Percentiles rank a stretch among this genome's conserved stretches.
Conservation (phyloP, 768 basidiomycete genomes). For the Suillus americanus region DNA sequence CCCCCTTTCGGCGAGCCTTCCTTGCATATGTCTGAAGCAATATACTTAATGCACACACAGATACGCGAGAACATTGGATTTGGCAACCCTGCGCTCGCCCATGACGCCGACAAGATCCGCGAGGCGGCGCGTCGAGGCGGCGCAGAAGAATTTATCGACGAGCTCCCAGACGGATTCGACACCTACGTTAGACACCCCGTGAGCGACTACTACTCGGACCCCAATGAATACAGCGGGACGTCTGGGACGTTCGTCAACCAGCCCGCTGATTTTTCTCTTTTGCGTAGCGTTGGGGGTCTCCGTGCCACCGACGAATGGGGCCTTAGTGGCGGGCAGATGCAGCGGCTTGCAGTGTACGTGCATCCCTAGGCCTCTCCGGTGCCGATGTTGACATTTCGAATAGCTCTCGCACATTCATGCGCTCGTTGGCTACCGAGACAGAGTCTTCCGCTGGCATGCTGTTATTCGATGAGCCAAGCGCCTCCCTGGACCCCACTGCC, state of each 20-base stretch:
- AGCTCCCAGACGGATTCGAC: slow-evolving; percentile 64
- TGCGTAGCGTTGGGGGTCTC: slow-evolving; percentile 50
- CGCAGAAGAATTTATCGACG: slow-evolving; percentile 61
- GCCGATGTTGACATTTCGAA: neutral
- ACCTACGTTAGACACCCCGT: slow-evolving; percentile 75
- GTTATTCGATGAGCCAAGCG: slow-evolving; percentile 72
- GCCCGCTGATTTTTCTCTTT: slow-evolving; percentile 47
- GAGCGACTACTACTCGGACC: slow-evolving; percentile 41
- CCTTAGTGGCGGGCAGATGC: too few relatives aligned
- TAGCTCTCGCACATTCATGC: slow-evolving; percentile 72
- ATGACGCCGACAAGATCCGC: slow-evolving; percentile 54
- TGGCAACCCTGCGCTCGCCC: slow-evolving; percentile 57
- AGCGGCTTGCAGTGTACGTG: slow-evolving; percentile 39
- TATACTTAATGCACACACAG: slow-evolving; percentile 32
- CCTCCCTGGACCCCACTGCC: slow-evolving; percentile 71
- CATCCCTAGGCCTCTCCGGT: neutral
- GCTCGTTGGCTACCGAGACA: slow-evolving; percentile 44
- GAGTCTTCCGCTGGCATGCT: slow-evolving; percentile 54
- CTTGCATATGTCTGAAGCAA: neutral
- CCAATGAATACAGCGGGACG: slow-evolving; percentile 12
- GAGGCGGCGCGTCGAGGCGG: slow-evolving; percentile 72
- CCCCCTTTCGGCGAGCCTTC: slow-evolving; percentile 18
- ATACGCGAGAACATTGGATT: slow-evolving; percentile 76
- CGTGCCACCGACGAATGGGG: slow-evolving; percentile 2
- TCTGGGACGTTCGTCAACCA: slow-evolving; percentile 56